Evolutionary conservation across 352 stramenopile genomes (phyloP).

Genomic region (Globisporangium takayamanum): DNA sequence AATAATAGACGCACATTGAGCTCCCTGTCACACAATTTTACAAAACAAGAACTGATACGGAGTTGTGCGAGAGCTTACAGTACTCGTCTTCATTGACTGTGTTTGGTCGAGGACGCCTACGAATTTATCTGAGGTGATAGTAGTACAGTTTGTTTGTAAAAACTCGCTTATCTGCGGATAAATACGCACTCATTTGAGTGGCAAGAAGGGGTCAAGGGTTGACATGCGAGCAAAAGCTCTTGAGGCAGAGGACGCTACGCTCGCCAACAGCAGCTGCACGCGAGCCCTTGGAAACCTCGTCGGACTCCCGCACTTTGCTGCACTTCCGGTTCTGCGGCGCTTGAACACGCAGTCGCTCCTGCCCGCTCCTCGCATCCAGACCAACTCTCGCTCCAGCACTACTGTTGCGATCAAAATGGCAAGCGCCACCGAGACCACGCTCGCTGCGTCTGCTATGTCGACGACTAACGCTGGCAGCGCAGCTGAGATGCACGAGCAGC

Average conservation of each 20-base stretch:
- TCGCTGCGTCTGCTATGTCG: not conserved
- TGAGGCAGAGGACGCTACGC: no score
- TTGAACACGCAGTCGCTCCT: conserved; percentile 1
- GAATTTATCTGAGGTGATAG: no score
- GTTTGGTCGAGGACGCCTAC: not conserved
- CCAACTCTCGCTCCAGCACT: not conserved
- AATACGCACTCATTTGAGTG: no score
- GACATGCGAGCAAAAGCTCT: no score
- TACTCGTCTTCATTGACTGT: not conserved
- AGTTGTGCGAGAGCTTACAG: not conserved
- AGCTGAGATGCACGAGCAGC: conserved; percentile 17
- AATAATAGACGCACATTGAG: no score
- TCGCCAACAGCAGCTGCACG: no score
- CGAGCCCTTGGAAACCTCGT: no score
- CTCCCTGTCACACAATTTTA: not conserved
- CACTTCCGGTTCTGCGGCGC: conserved; percentile 5
- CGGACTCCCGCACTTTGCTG: not conserved
- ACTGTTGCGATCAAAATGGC: conserved; percentile 5
- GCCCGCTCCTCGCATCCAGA: not conserved
- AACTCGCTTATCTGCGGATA: no score
- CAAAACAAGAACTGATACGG: not conserved
- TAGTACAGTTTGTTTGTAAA: no score
- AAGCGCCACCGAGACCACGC: conserved; percentile 4
- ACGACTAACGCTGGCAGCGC: conserved; percentile 1
- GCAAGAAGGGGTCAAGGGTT: no score